Evolutionary conservation across 1,139 yeast species (phyloP), one percentile per base, ranked within the genome.

Genomic region (Chernovozyma aurita): DNA sequence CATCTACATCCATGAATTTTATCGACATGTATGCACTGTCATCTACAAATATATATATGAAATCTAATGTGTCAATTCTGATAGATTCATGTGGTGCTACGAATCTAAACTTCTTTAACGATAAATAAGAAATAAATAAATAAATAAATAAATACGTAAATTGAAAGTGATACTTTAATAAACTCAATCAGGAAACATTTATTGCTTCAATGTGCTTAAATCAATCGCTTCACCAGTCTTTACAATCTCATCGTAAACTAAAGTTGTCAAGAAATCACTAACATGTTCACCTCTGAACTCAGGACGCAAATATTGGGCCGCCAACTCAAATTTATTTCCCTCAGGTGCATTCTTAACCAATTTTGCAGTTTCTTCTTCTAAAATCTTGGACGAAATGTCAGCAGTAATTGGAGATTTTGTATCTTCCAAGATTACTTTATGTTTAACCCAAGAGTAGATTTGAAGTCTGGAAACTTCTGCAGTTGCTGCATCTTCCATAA

Each of bases 401-500:
- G 52, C 45, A n/a, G 50, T 45, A 24, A 46, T 38, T 11, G 16
- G 24, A 18, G 34, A 33, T 11, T 32, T 33, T 4, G 45, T 41
- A 32, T 48, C 53, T 2, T 39, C 39, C 36, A 48, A 45, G 4
- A 11, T 28, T 6, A 43, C 50, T 11, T 33, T 35, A 33, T 48
- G 52, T 24, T 38, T 39, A 17, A 48, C 53, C 53, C 53, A 48
- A 15, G 48, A 41, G 35, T 47, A 38, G 18, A 48, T 36, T 38
- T 46, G 50, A 22, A 48, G 42, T 24, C 53, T 37, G 3, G 53
- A 48, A n/a, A 48, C 53, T 37, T 48, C 53, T 0, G 53, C 53
- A 9, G 53, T 48, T 8, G 53, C 53, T 1, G 53, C 53, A 38
- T 48, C 53, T 38, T 48, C 53, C 53, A 48, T 48, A 25, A 48